phyloP scores from a whole-genome alignment of 2,329 filamentous ascomycete genomes.

The Fusarium sp. region DNA sequence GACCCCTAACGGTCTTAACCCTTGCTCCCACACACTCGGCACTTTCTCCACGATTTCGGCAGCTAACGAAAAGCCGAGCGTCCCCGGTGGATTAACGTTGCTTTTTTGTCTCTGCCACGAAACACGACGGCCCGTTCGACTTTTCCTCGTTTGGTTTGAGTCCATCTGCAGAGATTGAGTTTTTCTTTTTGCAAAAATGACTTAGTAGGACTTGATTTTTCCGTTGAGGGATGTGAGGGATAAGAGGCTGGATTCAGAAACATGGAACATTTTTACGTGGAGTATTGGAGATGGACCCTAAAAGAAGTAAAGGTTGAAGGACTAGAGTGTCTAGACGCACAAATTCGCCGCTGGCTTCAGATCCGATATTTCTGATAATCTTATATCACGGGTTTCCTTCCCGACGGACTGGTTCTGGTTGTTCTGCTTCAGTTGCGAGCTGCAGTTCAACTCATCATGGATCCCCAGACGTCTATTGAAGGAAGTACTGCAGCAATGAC shows the following conservation, averaged over 20 bases:
- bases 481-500: conserved; percentile 40
- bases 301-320: conserved; percentile 1
- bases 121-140: conserved; percentile 34
- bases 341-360: background rate
- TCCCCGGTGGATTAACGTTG: conserved; percentile 15
- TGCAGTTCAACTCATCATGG: conserved; percentile 19
- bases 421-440: background rate
- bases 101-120: conserved; percentile 30
- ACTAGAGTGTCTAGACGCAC: background rate
- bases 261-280: conserved; percentile 1
- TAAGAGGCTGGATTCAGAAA: conserved; percentile 10
- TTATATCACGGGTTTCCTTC: conserved; percentile 25
- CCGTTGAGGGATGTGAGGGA: conserved; percentile 11
- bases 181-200: conserved; percentile 12
- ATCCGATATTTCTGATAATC: background rate
- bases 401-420: background rate
- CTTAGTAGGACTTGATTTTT: background rate
- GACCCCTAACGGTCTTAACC: conserved; percentile 16
- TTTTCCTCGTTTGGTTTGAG: conserved; percentile 25
- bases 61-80: conserved; percentile 26
- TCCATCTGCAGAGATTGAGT: background rate
- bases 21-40: conserved; percentile 16
- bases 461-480: conserved; percentile 26
- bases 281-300: conserved; percentile 1
- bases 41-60: conserved; percentile 30